These are phyloP conservation scores for Heritiera fomes DNA, from an alignment of 345 rosid species.

Conservation along the genomic window DNA sequence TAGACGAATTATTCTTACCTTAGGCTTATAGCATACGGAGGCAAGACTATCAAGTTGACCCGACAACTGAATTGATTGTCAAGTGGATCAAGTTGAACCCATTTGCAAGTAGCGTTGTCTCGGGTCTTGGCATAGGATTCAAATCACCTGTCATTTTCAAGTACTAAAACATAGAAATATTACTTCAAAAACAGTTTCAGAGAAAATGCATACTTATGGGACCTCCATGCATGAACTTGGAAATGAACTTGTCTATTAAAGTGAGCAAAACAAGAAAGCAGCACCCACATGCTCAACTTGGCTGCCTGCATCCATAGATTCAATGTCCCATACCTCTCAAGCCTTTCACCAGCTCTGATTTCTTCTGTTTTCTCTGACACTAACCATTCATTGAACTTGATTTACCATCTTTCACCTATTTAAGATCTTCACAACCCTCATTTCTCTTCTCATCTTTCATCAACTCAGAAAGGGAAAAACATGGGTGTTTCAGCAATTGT, in stretches of 20 bases:
- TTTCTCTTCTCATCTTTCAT: neutral
- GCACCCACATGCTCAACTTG: neutral
- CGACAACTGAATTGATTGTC: neutral
- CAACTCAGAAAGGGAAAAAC: neutral
- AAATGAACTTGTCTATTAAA: neutral
- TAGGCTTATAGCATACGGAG: too few relatives aligned
- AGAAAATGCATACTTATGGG: neutral
- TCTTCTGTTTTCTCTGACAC: neutral
- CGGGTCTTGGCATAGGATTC: neutral
- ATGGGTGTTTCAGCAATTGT: conserved; percentile 7
- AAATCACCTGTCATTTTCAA: neutral
- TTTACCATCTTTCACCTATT: neutral
- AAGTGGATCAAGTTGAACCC: neutral
- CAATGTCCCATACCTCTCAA: neutral
- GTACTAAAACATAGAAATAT: neutral
- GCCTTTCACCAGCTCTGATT: neutral
- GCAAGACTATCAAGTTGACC: neutral
- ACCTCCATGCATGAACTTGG: conserved; percentile 3
- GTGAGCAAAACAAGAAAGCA: neutral
- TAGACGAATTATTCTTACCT: too few relatives aligned
- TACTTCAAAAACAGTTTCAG: neutral
- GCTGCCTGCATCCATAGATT: neutral
- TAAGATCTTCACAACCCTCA: neutral
- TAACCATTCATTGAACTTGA: conserved; percentile 7
- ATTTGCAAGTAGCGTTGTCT: neutral